These are phyloP conservation scores for Cordyceps cicadae DNA, from an alignment of 2,329 filamentous ascomycete species.

Conservation along the genomic window DNA sequence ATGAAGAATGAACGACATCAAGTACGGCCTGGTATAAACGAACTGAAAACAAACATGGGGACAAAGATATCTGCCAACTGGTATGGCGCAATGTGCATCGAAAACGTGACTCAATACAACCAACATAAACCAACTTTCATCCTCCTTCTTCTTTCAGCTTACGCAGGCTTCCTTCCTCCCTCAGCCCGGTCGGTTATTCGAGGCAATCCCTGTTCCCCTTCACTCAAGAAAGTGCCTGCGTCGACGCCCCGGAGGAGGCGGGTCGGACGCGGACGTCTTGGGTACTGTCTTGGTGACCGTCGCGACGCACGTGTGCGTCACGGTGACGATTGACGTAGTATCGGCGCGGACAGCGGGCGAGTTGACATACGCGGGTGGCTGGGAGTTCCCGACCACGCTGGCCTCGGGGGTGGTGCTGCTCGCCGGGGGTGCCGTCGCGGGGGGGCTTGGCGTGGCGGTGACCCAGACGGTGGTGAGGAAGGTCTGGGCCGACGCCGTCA, in stretches of 20 bases:
- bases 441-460: no score
- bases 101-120: not conserved
- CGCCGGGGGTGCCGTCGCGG: no score
- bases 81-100: not conserved
- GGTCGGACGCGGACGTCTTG: no score
- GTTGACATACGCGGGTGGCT: not conserved
- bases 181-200: no score
- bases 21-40: conserved; percentile 1
- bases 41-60: not conserved
- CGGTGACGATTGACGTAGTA: no score
- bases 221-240: no score
- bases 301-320: no score
- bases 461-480: conserved; percentile 27
- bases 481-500: conserved; percentile 27
- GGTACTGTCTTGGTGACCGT: no score
- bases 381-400: not conserved
- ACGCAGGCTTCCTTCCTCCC: not conserved
- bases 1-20: conserved; percentile 7
- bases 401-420: not conserved
- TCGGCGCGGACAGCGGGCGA: no score
- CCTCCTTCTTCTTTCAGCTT: not conserved
- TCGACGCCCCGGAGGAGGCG: no score
- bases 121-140: not conserved
- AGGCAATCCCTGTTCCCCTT: no score
- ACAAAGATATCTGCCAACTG: not conserved